Percentiles rank a stretch among this genome's conserved stretches.
These are phyloP conservation scores for Hordeum vulgare DNA, from an alignment of 176 grass and related monocot genomes.

Conservation along the genomic window MorexV3_pseudomolecules_assembly NC_058520.1:551320790-551321289, in stretches of 20 bases:
- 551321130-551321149: not conserved
- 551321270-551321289: slow-evolving; percentile 34
- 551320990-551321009: not conserved
- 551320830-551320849: too few relatives aligned
- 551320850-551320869: too few relatives aligned
- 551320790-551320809: too few relatives aligned
- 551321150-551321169: not conserved
- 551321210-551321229: not conserved
- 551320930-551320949: too few relatives aligned
- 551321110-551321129: not conserved
- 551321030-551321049: not conserved
- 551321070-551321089: not conserved
- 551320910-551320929: too few relatives aligned
- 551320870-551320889: too few relatives aligned
- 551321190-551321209: not conserved
- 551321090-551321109: not conserved
- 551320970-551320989: not conserved
- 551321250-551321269: not conserved
- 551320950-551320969: too few relatives aligned
- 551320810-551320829: too few relatives aligned
- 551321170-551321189: not conserved
- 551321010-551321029: not conserved
- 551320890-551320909: too few relatives aligned
- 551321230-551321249: not conserved
- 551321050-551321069: not conserved